Evolutionary conservation across 2,329 filamentous ascomycete genomes (phyloP).

Genomic region (Endocalyx cinctus): DNA sequence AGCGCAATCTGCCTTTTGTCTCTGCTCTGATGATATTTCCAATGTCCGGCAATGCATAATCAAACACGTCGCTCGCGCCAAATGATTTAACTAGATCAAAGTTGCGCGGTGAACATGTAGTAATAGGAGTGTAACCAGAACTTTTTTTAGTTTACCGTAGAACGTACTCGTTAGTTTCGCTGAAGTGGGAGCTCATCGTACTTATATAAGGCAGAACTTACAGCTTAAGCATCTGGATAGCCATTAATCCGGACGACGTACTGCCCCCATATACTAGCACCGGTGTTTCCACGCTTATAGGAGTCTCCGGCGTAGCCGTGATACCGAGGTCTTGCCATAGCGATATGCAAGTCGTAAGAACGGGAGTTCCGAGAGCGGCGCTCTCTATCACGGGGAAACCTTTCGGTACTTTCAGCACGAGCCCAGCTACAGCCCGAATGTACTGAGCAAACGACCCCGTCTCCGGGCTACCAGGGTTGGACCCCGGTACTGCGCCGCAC

Average conservation of each 20-base stretch:
- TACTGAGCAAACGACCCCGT: constrained; percentile 31
- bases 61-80: constrained; percentile 41
- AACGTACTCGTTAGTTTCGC: not conserved
- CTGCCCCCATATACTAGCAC: constrained; percentile 43
- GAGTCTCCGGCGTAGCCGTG: constrained; percentile 3
- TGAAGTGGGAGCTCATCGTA: constrained; percentile 1
- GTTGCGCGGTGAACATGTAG: constrained; percentile 40
- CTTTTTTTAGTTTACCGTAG: constrained; percentile 3
- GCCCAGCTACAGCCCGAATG: constrained; percentile 16
- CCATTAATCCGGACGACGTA: constrained; percentile 37
- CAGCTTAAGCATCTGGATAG: constrained; percentile 35
- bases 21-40: constrained; percentile 29
- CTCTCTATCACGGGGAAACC: constrained; percentile 25
- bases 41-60: constrained; percentile 35
- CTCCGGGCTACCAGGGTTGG: constrained; percentile 5
- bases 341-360: constrained; percentile 25
- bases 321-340: constrained; percentile 13
- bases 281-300: constrained; percentile 7
- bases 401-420: constrained; percentile 27
- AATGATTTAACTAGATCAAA: constrained; percentile 33
- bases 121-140: constrained; percentile 35
- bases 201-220: constrained; percentile 1
- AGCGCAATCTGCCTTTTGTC: constrained; percentile 32
- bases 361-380: constrained; percentile 23
- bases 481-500: constrained; percentile 7